Evolutionary conservation across 2,329 filamentous ascomycete species (phyloP), one percentile per base, ranked within the genome.

Genomic region (Sclerotinia subarctica): DNA sequence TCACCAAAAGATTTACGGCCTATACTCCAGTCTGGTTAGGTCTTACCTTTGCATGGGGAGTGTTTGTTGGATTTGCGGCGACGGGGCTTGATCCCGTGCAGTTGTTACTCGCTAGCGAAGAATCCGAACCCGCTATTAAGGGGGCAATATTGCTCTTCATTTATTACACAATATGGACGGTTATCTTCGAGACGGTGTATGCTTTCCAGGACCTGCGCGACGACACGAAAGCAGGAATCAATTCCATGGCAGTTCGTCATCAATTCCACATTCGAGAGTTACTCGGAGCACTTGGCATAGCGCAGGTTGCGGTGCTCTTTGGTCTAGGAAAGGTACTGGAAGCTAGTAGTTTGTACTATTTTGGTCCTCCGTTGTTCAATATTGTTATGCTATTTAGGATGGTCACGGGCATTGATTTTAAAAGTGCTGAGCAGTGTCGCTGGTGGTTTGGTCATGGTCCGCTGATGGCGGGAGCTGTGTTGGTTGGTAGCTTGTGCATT

Each of bases 191-290:
- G 46, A 65, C 32, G 10, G 42, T 70, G 0, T 69, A 68, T 58
- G 64, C 56, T 49, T 51, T 52, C 24, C 69, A 70, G 29, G 69
- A 69, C 26, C 32, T 62, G 10, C 19, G n/a, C n/a, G 69, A 68
- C 32, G 64, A 69, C 38, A 11, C 51, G 6, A 68, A 70, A n/a
- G 69, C 66, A 1, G 62, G 66, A 21, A 56, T 68, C 5, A 49
- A 56, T 29, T 62, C 49, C 1, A 24, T 67, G 5, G 66, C 69
- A 3, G 63, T 69, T 19, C 42, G 42, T 6, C 53, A 66, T 29
- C 21, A 46, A n/a, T 60, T 49, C 47, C 42, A 67, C 15, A 63
- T 51, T 2, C 62, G 53, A 17, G 26, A 35, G 6, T 24, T 32
- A 15, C 26, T 58, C 19, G 42, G 17, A 24, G 10, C 35, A 19